These are phyloP conservation scores for Ceratocystis ficicola DNA, from an alignment of 2,329 filamentous ascomycete genomes.

Conservation along the genomic window DNA sequence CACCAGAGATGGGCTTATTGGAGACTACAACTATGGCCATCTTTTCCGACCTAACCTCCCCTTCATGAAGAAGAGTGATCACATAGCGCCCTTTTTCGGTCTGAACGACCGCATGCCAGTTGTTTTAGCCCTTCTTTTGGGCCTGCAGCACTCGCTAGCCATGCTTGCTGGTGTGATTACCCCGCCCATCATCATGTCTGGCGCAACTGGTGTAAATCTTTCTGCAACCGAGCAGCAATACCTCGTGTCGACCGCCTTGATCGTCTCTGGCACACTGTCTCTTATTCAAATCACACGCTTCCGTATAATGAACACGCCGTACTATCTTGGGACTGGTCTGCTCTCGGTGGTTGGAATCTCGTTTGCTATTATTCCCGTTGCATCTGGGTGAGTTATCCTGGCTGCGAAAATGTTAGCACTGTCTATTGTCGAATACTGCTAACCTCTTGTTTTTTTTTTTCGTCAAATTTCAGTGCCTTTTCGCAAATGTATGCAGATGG, in stretches of 20 bases:
- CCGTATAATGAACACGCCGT: conserved; percentile 56
- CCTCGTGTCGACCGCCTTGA: conserved; percentile 64
- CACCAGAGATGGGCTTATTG: conserved; percentile 61
- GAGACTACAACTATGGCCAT: conserved; percentile 80
- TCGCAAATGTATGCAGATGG: conserved; percentile 67
- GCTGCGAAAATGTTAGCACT: not conserved
- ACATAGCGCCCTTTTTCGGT: conserved; percentile 69
- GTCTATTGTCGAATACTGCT: not conserved
- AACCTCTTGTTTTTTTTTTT: not conserved
- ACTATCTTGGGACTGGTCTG: conserved; percentile 66
- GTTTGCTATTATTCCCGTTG: conserved; percentile 64
- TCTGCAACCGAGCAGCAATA: conserved; percentile 53
- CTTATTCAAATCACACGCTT: conserved; percentile 67
- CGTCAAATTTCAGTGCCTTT: conserved; percentile 36
- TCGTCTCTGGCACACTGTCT: conserved; percentile 65
- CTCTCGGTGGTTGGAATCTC: conserved; percentile 71
- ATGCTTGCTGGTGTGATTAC: conserved; percentile 69
- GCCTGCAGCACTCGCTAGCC: conserved; percentile 65
- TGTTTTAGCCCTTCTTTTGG: conserved; percentile 58
- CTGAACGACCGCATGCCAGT: conserved; percentile 68
- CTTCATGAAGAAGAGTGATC: conserved; percentile 54
- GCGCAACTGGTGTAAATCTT: conserved; percentile 52
- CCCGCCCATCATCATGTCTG: conserved; percentile 60
- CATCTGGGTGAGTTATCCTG: conserved; percentile 37
- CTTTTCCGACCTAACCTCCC: conserved; percentile 74